Conservation (phyloP, 1,139 yeast species). For the Taphrina populina region DNA sequence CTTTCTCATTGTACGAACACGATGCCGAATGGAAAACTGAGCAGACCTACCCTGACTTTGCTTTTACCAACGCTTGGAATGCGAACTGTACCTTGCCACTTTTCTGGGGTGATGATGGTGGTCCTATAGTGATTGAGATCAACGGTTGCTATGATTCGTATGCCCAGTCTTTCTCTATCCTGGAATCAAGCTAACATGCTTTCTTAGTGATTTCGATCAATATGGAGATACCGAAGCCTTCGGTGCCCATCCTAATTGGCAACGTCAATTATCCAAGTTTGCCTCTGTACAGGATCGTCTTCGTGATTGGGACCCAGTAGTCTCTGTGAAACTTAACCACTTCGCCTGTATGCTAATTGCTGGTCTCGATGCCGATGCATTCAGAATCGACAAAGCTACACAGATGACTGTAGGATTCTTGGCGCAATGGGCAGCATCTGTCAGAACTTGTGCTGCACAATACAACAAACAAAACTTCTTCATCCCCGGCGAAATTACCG, state of each 20-base stretch:
- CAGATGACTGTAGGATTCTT: slow-evolving; percentile 36
- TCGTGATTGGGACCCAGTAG: slow-evolving; percentile 36
- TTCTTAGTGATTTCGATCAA: slow-evolving; percentile 33
- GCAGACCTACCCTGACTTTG: slow-evolving; percentile 29
- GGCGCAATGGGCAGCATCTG: slow-evolving; percentile 34
- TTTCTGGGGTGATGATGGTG: slow-evolving; percentile 36
- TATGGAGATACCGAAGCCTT: slow-evolving; percentile 37
- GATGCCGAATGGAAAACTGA: slow-evolving; percentile 35
- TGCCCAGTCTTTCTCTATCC: not conserved
- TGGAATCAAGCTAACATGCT: not conserved
- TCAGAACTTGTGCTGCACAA: slow-evolving; percentile 31
- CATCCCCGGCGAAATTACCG: slow-evolving; percentile 37
- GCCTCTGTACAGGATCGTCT: slow-evolving; percentile 37
- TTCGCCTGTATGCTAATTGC: slow-evolving; percentile 34
- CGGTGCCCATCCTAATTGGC: slow-evolving; percentile 35
- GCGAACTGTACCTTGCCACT: slow-evolving; percentile 30
- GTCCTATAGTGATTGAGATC: slow-evolving; percentile 26
- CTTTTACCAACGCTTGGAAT: slow-evolving; percentile 32
- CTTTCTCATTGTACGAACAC: slow-evolving; percentile 35
- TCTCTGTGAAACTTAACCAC: slow-evolving; percentile 32
- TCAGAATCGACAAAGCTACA: slow-evolving; percentile 37
- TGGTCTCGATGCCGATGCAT: slow-evolving; percentile 36
- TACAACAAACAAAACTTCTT: slow-evolving; percentile 34
- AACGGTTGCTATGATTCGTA: slow-evolving; percentile 35
- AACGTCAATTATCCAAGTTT: slow-evolving; percentile 36